A percentile compares a stretch with the other conserved stretches of the same genome.
Conservation (phyloP, 352 stramenopile genomes). For the Pythium dissotocum region DNA sequence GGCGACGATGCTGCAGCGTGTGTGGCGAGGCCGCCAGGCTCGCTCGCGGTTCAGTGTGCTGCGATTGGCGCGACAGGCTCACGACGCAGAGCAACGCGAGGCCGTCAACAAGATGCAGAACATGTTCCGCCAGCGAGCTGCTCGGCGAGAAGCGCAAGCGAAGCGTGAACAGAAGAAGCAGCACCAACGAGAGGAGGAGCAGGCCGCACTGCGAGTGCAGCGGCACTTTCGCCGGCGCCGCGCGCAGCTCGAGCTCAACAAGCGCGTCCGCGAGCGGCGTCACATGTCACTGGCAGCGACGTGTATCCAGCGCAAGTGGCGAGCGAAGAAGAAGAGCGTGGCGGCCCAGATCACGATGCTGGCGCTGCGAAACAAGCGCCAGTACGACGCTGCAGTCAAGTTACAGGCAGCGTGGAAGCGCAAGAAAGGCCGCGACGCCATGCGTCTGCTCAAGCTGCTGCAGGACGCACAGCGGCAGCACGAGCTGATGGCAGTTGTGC, state of each 20-base stretch:
- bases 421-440: constrained; percentile 43
- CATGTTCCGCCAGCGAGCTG: constrained; percentile 48
- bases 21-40: constrained; percentile 61
- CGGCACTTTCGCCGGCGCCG: constrained; percentile 37
- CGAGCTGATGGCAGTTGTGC: constrained; percentile 34
- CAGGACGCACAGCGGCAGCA: constrained; percentile 41
- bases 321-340: constrained; percentile 42
- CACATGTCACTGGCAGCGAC: constrained; percentile 37
- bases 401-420: constrained; percentile 66
- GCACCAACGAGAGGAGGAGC: constrained; percentile 34
- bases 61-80: constrained; percentile 32
- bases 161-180: constrained; percentile 42
- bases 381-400: constrained; percentile 48
- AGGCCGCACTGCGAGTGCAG: constrained; percentile 49
- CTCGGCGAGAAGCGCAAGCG: constrained; percentile 35
- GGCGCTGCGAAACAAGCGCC: constrained; percentile 31
- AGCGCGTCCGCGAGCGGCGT: constrained; percentile 29
- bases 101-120: constrained; percentile 67
- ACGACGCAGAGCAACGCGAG: constrained; percentile 39
- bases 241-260: constrained; percentile 39
- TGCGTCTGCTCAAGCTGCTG: constrained; percentile 42
- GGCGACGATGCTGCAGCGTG: constrained; percentile 67
- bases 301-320: constrained; percentile 58
- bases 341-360: constrained; percentile 44
- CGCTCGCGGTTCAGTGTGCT: constrained; percentile 33